A percentile compares a stretch with the other conserved stretches of the same genome.
Evolutionary conservation across 2,329 filamentous ascomycete genomes (phyloP).

Genomic region (Sphaerulina populicola): DNA sequence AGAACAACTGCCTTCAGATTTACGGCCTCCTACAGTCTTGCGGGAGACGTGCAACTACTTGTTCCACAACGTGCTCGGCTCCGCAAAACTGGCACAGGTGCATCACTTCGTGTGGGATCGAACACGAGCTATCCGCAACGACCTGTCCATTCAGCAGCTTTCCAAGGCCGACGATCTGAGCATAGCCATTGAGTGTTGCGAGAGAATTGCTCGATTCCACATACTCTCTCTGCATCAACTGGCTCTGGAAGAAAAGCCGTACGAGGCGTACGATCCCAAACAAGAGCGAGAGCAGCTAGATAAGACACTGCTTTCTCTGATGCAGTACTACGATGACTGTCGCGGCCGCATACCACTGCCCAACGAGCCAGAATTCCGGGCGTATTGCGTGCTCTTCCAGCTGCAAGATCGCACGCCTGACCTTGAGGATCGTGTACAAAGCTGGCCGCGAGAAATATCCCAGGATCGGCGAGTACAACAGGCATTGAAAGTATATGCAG

Average conservation of each 20-base stretch:
- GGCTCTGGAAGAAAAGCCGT: slow-evolving; percentile 43
- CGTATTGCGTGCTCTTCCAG: slow-evolving; percentile 53
- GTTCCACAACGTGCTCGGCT: slow-evolving; percentile 43
- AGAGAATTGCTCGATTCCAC: slow-evolving; percentile 56
- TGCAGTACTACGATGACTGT: slow-evolving; percentile 53
- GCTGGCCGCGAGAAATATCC: slow-evolving; percentile 45
- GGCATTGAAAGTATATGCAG: slow-evolving; percentile 50
- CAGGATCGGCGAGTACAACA: slow-evolving; percentile 47
- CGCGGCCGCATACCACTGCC: slow-evolving; percentile 43
- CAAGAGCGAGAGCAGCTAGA: slow-evolving; percentile 59
- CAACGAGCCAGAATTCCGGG: slow-evolving; percentile 57
- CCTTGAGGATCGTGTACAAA: slow-evolving; percentile 51
- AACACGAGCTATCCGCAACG: slow-evolving; percentile 56
- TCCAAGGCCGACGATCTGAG: slow-evolving; percentile 49
- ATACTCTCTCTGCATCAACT: slow-evolving; percentile 55
- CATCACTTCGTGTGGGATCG: slow-evolving; percentile 60
- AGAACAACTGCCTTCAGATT: slow-evolving; percentile 55
- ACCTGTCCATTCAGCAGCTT: slow-evolving; percentile 56
- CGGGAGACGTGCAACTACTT: slow-evolving; percentile 40
- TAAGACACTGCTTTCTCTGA: slow-evolving; percentile 53
- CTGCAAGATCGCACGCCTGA: slow-evolving; percentile 45
- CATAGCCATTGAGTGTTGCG: slow-evolving; percentile 52
- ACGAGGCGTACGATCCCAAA: slow-evolving; percentile 46
- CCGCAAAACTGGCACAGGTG: slow-evolving; percentile 45
- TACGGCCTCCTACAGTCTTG: slow-evolving; percentile 48